Evolutionary conservation across 352 stramenopile genomes (phyloP).

Genomic region (Phytophthora pseudosyringae): DNA sequence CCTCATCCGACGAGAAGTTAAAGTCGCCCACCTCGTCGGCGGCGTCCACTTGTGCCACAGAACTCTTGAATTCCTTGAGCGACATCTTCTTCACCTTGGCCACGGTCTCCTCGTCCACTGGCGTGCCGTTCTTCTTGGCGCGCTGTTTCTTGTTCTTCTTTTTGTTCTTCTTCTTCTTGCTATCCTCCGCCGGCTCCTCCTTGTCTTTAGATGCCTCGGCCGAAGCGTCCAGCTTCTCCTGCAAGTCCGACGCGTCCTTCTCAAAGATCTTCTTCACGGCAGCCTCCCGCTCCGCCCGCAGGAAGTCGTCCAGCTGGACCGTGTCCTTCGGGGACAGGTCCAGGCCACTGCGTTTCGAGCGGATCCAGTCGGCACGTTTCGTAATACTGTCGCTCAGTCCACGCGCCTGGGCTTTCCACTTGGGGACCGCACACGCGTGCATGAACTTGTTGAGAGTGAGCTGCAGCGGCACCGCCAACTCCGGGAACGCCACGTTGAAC

Average conservation of each 20-base stretch:
- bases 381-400: conserved; percentile 74
- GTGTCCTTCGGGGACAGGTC: conserved; percentile 88
- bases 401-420: conserved; percentile 79
- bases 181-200: conserved; percentile 31
- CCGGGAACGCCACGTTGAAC: conserved; percentile 96
- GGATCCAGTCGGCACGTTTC: conserved; percentile 83
- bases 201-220: conserved; percentile 53
- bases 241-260: conserved; percentile 62
- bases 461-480: conserved; percentile 92
- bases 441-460: conserved; percentile 92
- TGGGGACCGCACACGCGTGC: conserved; percentile 73
- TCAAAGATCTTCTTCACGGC: conserved; percentile 89
- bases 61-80: conserved; percentile 84
- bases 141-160: conserved; percentile 45
- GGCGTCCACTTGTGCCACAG: conserved; percentile 72
- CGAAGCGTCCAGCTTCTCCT: conserved; percentile 76
- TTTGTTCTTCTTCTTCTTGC: conserved; percentile 52
- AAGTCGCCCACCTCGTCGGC: conserved; percentile 83
- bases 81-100: conserved; percentile 84
- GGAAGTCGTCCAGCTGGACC: conserved; percentile 87
- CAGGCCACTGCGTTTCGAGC: conserved; percentile 91
- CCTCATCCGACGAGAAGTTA: conserved; percentile 77
- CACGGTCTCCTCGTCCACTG: conserved; percentile 69
- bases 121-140: conserved; percentile 38
- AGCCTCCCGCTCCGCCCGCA: conserved; percentile 79